Evolutionary conservation across 2,329 filamentous ascomycete species (phyloP), one percentile per base, ranked within the genome.

Genomic region (Aspergillus novoparasiticus): DNA sequence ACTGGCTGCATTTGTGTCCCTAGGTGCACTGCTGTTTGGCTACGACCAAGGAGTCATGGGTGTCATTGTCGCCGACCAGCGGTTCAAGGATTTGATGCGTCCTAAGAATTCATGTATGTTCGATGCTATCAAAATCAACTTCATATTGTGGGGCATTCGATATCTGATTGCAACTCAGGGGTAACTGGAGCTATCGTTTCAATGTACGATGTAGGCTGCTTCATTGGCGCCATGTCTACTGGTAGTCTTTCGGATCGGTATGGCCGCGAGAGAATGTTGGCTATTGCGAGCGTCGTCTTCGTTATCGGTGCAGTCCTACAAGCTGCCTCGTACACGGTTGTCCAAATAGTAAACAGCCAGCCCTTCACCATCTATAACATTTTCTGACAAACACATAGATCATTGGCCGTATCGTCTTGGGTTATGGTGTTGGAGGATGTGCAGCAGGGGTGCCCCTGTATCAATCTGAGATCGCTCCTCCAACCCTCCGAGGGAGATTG

Each of bases 31-130:
- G 30, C 30, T 69, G 3, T 68, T 69, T n/a, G 68, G 68, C 11
- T 69, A 68, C 57, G 66, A 67, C 32, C 62, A 68, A 54, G 68
- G 68, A 0, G 66, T 68, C 5, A 68, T 67, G 62, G 63, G 66
- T 2, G 64, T 68, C 26, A 68, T 68, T 12, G 66, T 68, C 1
- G 65, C 66, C n/a, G 66, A 68, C 14, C 39, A 66, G 32, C 45
- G 68, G 60, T 69, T 65, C 65, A 67, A 65, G 16, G 60, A 67
- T 50, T 36, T 68, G 57, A 67, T 69, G 66, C 58, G 64, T 11
- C 68, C 68, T 2, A 58, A 62, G 45, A 66, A 56, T n/a, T 57
- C 36, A 45, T 43, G 54, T 57, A 30, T 21, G 54, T 23, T 43
- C 14, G 1, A n/a, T 16, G 8, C 26, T n/a, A 28, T 26, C 12